phyloP scores from a whole-genome alignment of 805 yeast genomes.

The Yamadazyma insecticola region DNA sequence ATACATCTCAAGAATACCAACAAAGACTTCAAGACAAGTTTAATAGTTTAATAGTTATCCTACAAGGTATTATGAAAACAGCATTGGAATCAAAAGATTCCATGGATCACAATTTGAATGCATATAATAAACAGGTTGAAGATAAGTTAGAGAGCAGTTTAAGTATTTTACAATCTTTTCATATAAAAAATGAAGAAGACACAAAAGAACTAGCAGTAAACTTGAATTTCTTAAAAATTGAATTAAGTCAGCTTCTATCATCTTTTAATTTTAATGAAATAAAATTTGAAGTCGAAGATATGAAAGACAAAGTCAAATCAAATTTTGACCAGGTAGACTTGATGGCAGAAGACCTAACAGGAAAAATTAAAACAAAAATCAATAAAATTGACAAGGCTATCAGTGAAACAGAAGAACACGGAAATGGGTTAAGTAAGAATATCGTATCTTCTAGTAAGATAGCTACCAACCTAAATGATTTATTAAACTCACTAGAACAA shows the following conservation, averaged over 20 bases:
- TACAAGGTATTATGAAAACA: too few relatives aligned
- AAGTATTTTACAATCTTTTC: slow-evolving; percentile 3
- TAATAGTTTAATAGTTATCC: slow-evolving; percentile 4
- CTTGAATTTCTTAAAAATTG: slow-evolving; percentile 6
- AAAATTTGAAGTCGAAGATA: slow-evolving; percentile 1
- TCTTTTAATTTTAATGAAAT: neutral
- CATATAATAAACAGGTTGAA: slow-evolving; percentile 4
- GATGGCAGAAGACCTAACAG: too few relatives aligned
- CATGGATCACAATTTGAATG: slow-evolving; percentile 5
- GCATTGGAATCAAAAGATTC: slow-evolving; percentile 4
- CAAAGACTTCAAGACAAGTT: slow-evolving; percentile 9
- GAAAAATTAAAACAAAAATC: too few relatives aligned
- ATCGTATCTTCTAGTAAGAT: too few relatives aligned
- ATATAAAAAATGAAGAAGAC: slow-evolving; percentile 2
- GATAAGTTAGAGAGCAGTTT: slow-evolving; percentile 3
- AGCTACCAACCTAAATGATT: too few relatives aligned
- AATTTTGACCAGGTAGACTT: too few relatives aligned
- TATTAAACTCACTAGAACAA: too few relatives aligned
- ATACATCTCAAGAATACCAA: slow-evolving; percentile 6
- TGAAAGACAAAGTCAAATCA: neutral
- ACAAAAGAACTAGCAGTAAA: slow-evolving; percentile 10
- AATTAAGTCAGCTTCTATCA: slow-evolving; percentile 3
- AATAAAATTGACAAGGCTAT: too few relatives aligned
- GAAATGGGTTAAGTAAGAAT: too few relatives aligned
- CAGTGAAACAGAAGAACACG: too few relatives aligned